Base-by-base conservation (phyloP, 495 filamentous ascomycete genomes). In the Daldinia childiae region DNA sequence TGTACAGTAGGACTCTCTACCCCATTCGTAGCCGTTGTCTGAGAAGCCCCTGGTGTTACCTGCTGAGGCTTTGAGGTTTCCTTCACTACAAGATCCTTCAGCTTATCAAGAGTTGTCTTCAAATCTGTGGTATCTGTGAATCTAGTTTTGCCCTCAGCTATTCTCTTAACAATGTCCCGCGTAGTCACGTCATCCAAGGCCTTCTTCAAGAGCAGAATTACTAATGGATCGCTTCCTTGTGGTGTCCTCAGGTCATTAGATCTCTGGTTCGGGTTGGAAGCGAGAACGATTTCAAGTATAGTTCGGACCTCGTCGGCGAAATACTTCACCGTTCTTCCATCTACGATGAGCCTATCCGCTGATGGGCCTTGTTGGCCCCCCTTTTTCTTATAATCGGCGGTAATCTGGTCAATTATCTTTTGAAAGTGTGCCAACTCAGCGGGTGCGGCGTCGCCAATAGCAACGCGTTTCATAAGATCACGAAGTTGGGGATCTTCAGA, bases 391-490 rank as follows among this genome's bases (percentile, higher is more conserved):
- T 80, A 82, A 59, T 86, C 83, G 4, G 75, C 85, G 43, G 93
- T 94, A 34, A 99, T 88, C 58, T 94, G 91, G 74, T 97, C 92
- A 67, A 99, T 98, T 60, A 98, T 94, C 54, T 85, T 83, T 77
- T 99, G 96, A 75, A 99, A 99, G 65, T 89, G 87, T 64, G 90
- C 90, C 14, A 99, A 85, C 72, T 98, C 93, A 34, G 90, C 86
- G 57, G 88, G 87, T 2, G 87, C 87, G 2, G 96, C 96, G 64
- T 93, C 89, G 21, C 94, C 95, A 26, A 91, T 90, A 4, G 96
- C 96, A 8, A 99, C 96, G 12, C 94, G 89, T 74, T 93, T 91
- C 96, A 99, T 99, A 11, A 99, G 85, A n/a, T 90, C 89, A 73
- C 97, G 94, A n/a, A 99, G 84, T 54, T 93, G 87, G 2, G 91